A percentile compares a stretch with the other conserved stretches of the same genome.
phyloP scores from a whole-genome alignment of 208 protist species.

The Trypanosoma vivax region DNA sequence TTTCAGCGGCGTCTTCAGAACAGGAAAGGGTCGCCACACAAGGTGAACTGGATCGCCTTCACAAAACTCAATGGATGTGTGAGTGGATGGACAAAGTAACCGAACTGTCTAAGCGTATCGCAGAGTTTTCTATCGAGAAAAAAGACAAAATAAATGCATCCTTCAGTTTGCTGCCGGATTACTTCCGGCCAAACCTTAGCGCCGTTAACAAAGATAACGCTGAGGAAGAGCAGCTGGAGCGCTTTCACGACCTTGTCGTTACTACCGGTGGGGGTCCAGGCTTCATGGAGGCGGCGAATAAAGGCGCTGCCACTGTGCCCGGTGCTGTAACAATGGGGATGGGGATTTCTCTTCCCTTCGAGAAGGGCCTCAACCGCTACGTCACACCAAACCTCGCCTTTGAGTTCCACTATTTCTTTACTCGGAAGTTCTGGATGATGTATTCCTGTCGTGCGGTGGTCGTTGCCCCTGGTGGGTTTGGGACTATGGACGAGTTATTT shows the following conservation, averaged over 20 bases:
- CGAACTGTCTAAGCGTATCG: constrained; percentile 53
- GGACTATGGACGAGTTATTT: constrained; percentile 90
- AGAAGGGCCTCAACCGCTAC: constrained; percentile 87
- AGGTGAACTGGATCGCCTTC: constrained; percentile 42
- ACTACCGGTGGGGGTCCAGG: constrained; percentile 89
- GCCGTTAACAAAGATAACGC: constrained; percentile 14
- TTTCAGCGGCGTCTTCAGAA: constrained; percentile 14
- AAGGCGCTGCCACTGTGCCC: constrained; percentile 61
- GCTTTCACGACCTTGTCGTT: constrained; percentile 69
- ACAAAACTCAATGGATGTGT: constrained; percentile 89
- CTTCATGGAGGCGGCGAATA: constrained; percentile 93
- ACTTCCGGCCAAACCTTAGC: constrained; percentile 46
- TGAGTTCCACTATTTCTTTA: constrained; percentile 95
- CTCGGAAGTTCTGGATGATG: constrained; percentile 94
- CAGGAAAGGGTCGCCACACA: constrained; percentile 16
- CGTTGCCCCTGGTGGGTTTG: constrained; percentile 86
- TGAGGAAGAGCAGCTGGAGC: background rate
- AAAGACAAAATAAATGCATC: constrained; percentile 40
- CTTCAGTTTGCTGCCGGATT: constrained; percentile 66
- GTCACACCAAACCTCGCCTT: constrained; percentile 85
- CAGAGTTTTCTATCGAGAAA: constrained; percentile 47
- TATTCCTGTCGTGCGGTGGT: constrained; percentile 89
- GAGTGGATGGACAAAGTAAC: constrained; percentile 78
- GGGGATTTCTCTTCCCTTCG: constrained; percentile 91
- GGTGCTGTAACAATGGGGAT: constrained; percentile 85